A percentile compares a stretch with the other conserved stretches of the same genome.
phyloP scores from a whole-genome alignment of 2,329 filamentous ascomycete species.

The Colletotrichum australisinense region DNA sequence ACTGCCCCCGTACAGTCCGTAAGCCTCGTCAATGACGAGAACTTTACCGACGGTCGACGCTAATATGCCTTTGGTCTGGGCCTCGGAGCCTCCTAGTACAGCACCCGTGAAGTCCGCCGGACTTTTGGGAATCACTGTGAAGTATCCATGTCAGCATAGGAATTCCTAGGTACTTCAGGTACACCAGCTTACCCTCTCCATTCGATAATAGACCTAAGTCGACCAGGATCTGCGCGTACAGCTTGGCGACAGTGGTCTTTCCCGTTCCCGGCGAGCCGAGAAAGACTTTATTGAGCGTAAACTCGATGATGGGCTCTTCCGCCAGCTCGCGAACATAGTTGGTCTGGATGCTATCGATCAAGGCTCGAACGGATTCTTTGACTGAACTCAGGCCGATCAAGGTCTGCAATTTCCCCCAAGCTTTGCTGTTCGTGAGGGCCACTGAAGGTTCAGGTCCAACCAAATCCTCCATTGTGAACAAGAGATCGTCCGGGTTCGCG shows the following conservation, averaged over 20 bases:
- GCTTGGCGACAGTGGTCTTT: slow-evolving; percentile 80
- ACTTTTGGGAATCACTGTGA: slow-evolving; percentile 73
- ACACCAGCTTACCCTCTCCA: slow-evolving; percentile 65
- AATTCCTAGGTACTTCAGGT: background rate
- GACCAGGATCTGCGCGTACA: slow-evolving; percentile 76
- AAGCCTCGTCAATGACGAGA: slow-evolving; percentile 84
- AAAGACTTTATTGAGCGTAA: slow-evolving; percentile 76
- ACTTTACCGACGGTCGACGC: slow-evolving; percentile 77
- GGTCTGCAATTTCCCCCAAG: slow-evolving; percentile 68
- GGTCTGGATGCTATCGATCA: slow-evolving; percentile 70
- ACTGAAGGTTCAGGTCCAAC: slow-evolving; percentile 75
- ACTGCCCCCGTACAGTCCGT: slow-evolving; percentile 66
- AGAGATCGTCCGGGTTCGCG: slow-evolving; percentile 63
- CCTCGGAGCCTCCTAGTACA: slow-evolving; percentile 74
- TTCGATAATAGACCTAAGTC: slow-evolving; percentile 75
- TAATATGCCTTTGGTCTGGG: slow-evolving; percentile 78
- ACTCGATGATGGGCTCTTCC: slow-evolving; percentile 69
- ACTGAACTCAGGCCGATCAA: slow-evolving; percentile 71
- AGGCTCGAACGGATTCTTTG: slow-evolving; percentile 67
- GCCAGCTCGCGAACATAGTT: slow-evolving; percentile 76
- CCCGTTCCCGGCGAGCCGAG: slow-evolving; percentile 80
- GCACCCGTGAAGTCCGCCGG: slow-evolving; percentile 79
- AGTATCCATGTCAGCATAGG: background rate
- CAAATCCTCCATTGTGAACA: slow-evolving; percentile 74
- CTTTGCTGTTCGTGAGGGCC: slow-evolving; percentile 60